Conservation (phyloP, 164 flowering plant genomes). For the Liquidambar formosana region DNA sequence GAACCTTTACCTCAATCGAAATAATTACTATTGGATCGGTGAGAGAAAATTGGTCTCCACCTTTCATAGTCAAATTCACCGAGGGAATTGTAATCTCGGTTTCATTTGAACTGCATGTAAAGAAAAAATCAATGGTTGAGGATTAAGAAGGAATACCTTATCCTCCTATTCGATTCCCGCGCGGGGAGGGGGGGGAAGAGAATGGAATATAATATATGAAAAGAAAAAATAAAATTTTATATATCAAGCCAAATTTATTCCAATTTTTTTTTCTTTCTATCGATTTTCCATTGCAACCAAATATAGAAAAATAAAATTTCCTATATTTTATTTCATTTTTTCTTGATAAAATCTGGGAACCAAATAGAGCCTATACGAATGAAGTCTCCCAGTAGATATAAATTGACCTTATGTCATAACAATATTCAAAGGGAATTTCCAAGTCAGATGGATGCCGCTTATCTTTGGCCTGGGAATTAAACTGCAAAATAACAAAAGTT, state of each 20-base stretch:
- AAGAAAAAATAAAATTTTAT: too few relatives aligned
- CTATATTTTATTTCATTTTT: too few relatives aligned
- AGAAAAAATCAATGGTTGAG: slow-evolving; percentile 2
- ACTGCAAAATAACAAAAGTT: slow-evolving; percentile 50
- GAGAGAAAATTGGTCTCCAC: slow-evolving; percentile 37
- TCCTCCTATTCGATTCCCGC: too few relatives aligned
- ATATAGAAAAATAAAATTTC: too few relatives aligned
- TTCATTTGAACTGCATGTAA: slow-evolving; percentile 41
- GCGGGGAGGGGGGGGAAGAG: too few relatives aligned
- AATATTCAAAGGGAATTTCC: slow-evolving; percentile 64
- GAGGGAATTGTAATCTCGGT: slow-evolving; percentile 13
- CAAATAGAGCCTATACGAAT: too few relatives aligned
- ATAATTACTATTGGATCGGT: slow-evolving; percentile 26
- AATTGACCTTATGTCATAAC: slow-evolving; percentile 64
- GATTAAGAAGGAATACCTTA: not conserved
- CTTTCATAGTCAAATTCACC: slow-evolving; percentile 48
- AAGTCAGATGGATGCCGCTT: slow-evolving; percentile 28
- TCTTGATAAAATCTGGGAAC: too few relatives aligned
- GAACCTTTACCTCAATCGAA: slow-evolving; percentile 33
- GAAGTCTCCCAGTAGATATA: not conserved
- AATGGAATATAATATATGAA: too few relatives aligned
- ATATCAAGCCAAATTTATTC: too few relatives aligned
- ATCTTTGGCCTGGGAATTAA: slow-evolving; percentile 44
- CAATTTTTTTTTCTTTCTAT: too few relatives aligned
- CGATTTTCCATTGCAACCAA: too few relatives aligned